These are phyloP conservation scores for Oryza officinalis DNA, from an alignment of 176 grass and related monocot genomes.

Conservation along the genomic window DNA sequence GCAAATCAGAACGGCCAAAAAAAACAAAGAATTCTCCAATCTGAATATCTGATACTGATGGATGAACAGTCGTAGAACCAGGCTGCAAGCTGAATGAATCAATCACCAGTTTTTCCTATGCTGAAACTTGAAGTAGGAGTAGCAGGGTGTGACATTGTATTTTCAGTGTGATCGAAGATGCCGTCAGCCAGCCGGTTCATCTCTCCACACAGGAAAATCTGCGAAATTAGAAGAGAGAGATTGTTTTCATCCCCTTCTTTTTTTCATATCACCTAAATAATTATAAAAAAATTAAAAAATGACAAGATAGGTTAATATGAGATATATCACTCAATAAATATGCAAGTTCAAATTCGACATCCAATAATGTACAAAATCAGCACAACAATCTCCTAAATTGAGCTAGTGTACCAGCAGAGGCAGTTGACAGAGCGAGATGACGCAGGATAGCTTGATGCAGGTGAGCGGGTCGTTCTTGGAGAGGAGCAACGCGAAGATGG, in stretches of 20 bases:
- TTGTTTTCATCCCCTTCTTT: no score
- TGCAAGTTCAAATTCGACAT: no score
- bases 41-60: neutral
- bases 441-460: conserved; percentile 58
- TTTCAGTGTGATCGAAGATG: conserved; percentile 42
- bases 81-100: neutral
- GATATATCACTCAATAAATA: no score
- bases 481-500: conserved; percentile 52
- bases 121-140: conserved; percentile 7
- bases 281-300: no score
- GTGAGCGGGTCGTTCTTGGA: conserved; percentile 47
- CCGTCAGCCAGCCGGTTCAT: conserved; percentile 42
- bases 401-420: conserved; percentile 37
- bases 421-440: conserved; percentile 42
- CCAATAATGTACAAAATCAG: neutral
- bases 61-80: neutral
- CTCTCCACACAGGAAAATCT: conserved; percentile 39
- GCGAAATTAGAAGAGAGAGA: neutral
- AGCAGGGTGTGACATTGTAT: neutral
- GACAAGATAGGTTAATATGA: no score
- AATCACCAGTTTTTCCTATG: conserved; percentile 28
- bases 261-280: no score
- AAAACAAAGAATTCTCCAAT: neutral
- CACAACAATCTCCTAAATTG: neutral
- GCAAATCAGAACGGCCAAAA: neutral